Evolutionary conservation across 306 rosid species (phyloP), one percentile per base, ranked within the genome.

Genomic region (Sicyos baderoa): DNA sequence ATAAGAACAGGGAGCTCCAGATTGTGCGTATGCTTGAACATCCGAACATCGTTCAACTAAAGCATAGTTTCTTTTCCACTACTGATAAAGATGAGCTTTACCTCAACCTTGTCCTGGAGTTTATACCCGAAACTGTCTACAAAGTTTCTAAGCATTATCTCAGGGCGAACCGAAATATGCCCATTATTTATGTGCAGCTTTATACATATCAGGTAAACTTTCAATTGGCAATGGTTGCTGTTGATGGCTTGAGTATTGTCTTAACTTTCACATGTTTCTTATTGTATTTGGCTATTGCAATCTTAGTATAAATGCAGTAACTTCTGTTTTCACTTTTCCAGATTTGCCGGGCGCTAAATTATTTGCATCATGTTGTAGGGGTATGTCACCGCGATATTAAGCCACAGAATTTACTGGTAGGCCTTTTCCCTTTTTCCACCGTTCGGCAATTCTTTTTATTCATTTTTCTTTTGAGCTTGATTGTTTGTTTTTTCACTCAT

Each of bases 351-450:
- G 96, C 86, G 9, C 74, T 91, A 40, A 91, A 87, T 78, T 91
- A 91, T 80, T 67, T 91, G 58, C 97, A 91, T 79, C 78, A 84
- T 42, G 96, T 89, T 18, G 75, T 91, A 61, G 95, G 95, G 19
- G 90, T 89, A 73, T 91, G 97, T 72, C 97, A 91, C 72, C 96
- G 96, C 74, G 97, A 91, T 86, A 88, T 91, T 79, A 91, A 91
- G 80, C 97, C 97, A 45, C 97, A 91, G 79, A 91, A 91, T 70
- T 76, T 91, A 37, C 80, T 91, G 96, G 97, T 88, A 72, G 76
- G 82, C 50, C 16, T 15, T 50, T 59, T 54, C 15, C 23, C 64
- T 58, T 54, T 29, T 35, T 79, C 37, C 64, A 11, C 12, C n/a
- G 9, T 17, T 4, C 13, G 2, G 10, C 25, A 17, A 37, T 60